Evolutionary conservation across 345 rosid genomes (phyloP).

Genomic region (Gossypium thurberi): DNA sequence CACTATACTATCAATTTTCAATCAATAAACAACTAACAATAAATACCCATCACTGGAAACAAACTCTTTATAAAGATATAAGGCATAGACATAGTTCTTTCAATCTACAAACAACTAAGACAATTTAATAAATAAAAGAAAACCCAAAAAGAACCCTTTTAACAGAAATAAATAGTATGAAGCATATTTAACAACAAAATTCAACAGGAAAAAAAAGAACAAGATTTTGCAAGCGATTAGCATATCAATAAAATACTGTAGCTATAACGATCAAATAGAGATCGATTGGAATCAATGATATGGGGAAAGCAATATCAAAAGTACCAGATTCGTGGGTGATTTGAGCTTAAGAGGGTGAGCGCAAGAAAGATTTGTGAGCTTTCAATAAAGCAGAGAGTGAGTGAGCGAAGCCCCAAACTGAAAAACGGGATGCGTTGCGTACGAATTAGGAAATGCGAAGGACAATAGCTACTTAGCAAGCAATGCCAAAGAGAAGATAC

Average conservation of each 20-base stretch:
- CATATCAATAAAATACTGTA: constrained; percentile 10
- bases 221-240: background rate
- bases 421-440: constrained; percentile 7
- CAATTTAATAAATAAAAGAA: background rate
- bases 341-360: background rate
- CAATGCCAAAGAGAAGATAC: background rate
- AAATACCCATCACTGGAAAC: background rate
- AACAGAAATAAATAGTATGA: background rate
- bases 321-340: constrained; percentile 4
- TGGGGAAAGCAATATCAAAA: background rate
- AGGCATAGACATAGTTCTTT: background rate
- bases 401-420: background rate
- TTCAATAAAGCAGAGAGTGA: background rate
- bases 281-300: background rate
- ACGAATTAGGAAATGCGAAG: background rate
- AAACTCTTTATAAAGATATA: background rate
- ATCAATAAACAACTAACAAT: background rate
- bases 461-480: background rate
- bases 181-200: background rate
- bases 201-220: background rate
- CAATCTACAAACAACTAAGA: too few species aligned
- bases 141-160: too few species aligned
- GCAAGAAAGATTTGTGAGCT: background rate
- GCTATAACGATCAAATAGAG: background rate
- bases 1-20: background rate